Base-by-base conservation (phyloP, 1,284 basidiomycete genomes). In the Apiotrichum gamsii region DNA sequence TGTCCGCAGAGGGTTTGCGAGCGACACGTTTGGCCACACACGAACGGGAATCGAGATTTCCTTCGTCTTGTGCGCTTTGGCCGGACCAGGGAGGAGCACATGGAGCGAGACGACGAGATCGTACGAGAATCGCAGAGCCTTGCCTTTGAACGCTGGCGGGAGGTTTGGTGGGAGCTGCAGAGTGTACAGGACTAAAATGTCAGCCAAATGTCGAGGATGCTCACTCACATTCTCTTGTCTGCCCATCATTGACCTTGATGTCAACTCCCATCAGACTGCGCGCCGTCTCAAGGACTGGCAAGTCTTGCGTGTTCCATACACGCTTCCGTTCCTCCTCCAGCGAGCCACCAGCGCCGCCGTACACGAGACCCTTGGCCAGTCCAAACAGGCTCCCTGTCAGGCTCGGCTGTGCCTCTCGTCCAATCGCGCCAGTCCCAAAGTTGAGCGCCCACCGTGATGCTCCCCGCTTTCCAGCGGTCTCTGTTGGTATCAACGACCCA, bases 71-170 rank as follows among this genome's bases (percentile, higher is more conserved):
- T 69, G 65, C 4, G 57, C 49, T 37, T 61, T 59, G 3, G 57
- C 64, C 18, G 52, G 54, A 1, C 65, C 65, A 0, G 66, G 62
- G 8, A 68, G 39, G 0, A 52, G 53, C 13, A 69, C 58, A 25
- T 60, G 65, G 46, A 69, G 62, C 1, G 91, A 90, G 2, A 97
- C 78, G 10, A 87, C 77, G 11, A 98, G 79, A 57, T 90, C 84
- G 66, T 97, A 98, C 9, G 84, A 83, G 68, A 98, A 93, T 58
- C 78, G 79, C 54, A 96, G 77, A 1, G 83, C 78, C 42, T 84
- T 83, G 2, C 94, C 94, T 33, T 81, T 79, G 74, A 87, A 95
- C 0, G 90, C 89, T 0, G 94, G 94, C 0, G 94, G 94, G 0
- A 97, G 75, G 47, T 81, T 81, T 5, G 81, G 75, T 0, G 94